Evolutionary conservation across 192 early-diverging fungal species (phyloP).

Genomic region (Dispira simplex): DNA sequence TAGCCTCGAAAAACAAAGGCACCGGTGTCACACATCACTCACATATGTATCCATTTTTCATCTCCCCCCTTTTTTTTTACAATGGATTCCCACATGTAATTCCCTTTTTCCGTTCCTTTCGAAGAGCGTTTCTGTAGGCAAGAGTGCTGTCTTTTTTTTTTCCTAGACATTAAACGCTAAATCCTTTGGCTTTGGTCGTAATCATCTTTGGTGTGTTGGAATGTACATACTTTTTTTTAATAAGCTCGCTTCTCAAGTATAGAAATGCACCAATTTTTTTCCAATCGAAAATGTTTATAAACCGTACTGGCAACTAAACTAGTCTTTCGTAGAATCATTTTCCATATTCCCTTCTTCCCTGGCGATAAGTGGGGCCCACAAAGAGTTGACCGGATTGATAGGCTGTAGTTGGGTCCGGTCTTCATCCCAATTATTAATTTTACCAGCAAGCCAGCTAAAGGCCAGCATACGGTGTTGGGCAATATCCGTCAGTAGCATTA

Average conservation of each 20-base stretch:
- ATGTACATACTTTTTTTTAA: neutral
- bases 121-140: too few species aligned
- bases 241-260: neutral
- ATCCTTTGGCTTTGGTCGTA: neutral
- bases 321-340: neutral
- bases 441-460: conserved; percentile 33
- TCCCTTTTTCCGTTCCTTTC: too few species aligned
- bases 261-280: neutral
- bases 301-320: neutral
- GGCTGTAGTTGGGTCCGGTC: conserved; percentile 27
- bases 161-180: too few species aligned
- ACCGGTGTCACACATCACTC: too few species aligned
- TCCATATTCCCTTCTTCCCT: neutral
- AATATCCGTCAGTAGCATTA: conserved; percentile 19
- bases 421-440: conserved; percentile 27
- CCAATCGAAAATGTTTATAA: neutral
- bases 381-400: conserved; percentile 33
- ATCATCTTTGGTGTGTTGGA: neutral
- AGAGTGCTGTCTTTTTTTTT: too few species aligned
- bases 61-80: too few species aligned
- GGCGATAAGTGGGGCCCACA: conserved; percentile 29
- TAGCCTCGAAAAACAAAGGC: too few species aligned
- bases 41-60: too few species aligned
- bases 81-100: too few species aligned
- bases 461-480: conserved; percentile 37